Conservation (phyloP, 768 basidiomycete genomes). For the Pulveroboletus sp. region DNA sequence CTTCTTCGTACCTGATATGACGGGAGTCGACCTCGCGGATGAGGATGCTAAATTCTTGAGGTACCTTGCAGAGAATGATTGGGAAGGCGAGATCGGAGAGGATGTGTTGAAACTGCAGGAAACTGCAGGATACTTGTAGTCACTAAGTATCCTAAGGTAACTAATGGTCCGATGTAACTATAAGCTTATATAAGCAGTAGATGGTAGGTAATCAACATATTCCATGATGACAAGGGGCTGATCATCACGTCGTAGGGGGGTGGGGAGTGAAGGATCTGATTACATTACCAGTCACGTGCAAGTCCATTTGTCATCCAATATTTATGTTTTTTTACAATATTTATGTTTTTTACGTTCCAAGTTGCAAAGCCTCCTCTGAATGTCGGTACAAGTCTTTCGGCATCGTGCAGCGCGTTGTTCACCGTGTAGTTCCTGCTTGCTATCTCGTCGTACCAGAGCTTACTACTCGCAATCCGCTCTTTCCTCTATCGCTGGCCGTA, state of each 20-base stretch:
- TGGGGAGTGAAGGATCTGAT: constrained; percentile 15
- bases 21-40: constrained; percentile 58
- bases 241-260: constrained; percentile 13
- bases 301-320: background rate
- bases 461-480: constrained; percentile 26
- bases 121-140: no score
- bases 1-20: constrained; percentile 66
- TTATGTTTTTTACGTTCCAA: background rate
- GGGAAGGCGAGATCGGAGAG: constrained; percentile 61
- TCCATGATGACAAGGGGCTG: constrained; percentile 34
- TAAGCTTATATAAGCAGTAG: no score
- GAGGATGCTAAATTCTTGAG: constrained; percentile 60
- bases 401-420: constrained; percentile 13
- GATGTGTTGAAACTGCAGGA: no score
- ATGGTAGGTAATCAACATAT: no score
- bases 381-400: constrained; percentile 21
- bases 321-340: background rate
- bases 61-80: constrained; percentile 59
- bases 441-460: constrained; percentile 12
- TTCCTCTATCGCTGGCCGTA: constrained; percentile 4
- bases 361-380: background rate
- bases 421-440: constrained; percentile 12
- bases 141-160: no score
- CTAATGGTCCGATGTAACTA: no score
- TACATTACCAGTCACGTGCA: constrained; percentile 15